phyloP scores from a whole-genome alignment of 192 early-diverging fungal genomes.

The Gaertneriomyces sp. region DNA sequence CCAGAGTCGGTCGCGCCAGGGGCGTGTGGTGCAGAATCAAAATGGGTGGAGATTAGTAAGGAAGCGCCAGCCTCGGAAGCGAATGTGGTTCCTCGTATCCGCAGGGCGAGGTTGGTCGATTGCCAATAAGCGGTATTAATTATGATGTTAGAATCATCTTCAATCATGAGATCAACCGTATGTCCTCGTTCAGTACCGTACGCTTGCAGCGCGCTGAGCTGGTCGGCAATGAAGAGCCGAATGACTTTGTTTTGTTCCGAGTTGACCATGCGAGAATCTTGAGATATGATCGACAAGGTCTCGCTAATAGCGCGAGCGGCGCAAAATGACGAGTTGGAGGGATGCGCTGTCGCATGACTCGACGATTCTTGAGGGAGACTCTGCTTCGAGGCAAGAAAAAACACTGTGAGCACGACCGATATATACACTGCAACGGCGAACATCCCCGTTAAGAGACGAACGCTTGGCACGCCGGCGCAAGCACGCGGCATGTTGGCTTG shows the following conservation, averaged over 20 bases:
- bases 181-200: conserved; percentile 6
- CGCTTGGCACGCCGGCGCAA: too few species aligned
- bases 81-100: conserved; percentile 8
- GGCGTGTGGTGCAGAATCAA: conserved; percentile 36
- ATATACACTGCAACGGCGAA: too few species aligned
- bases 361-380: too few species aligned
- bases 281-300: background rate
- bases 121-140: conserved; percentile 20
- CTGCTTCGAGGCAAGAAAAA: too few species aligned
- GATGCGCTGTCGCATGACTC: too few species aligned
- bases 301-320: conserved; percentile 1
- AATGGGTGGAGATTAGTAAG: conserved; percentile 47
- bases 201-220: background rate
- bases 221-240: background rate
- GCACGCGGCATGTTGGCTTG: too few species aligned
- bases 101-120: conserved; percentile 38
- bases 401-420: too few species aligned
- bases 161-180: background rate
- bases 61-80: conserved; percentile 9
- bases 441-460: too few species aligned
- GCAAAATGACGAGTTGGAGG: background rate
- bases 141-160: conserved; percentile 21
- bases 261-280: background rate
- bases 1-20: conserved; percentile 49
- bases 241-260: background rate